Evolutionary conservation across 2,329 filamentous ascomycete genomes (phyloP).

Genomic region (Tolypocladium paradoxum): DNA sequence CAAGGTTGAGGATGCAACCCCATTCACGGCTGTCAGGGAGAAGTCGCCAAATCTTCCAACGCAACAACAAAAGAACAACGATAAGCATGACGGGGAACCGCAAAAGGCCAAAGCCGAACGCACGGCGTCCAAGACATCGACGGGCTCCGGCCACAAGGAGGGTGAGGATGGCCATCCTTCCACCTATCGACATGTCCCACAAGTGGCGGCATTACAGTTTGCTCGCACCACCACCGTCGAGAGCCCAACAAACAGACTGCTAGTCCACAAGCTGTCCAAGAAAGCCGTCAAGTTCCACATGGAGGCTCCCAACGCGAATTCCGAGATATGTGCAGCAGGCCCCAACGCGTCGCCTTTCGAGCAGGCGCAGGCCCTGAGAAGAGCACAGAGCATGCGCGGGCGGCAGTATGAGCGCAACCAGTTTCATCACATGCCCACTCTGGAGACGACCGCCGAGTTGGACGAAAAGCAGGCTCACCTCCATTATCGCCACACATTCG

Average conservation of each 20-base stretch:
- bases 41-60: not conserved
- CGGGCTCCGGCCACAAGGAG: slow-evolving; percentile 9
- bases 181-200: slow-evolving; percentile 39
- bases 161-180: slow-evolving; percentile 2
- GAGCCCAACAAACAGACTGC: slow-evolving; percentile 22
- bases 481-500: slow-evolving; percentile 20
- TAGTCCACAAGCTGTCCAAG: slow-evolving; percentile 32
- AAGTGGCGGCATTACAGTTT: slow-evolving; percentile 44
- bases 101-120: slow-evolving; percentile 3
- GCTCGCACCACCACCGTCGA: slow-evolving; percentile 39
- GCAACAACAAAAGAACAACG: not conserved
- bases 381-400: slow-evolving; percentile 28
- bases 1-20: not conserved
- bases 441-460: slow-evolving; percentile 24
- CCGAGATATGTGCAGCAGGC: slow-evolving; percentile 10
- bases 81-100: not conserved
- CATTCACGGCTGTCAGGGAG: not conserved
- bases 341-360: slow-evolving; percentile 20
- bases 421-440: slow-evolving; percentile 27
- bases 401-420: slow-evolving; percentile 29
- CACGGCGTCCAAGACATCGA: slow-evolving; percentile 2
- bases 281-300: slow-evolving; percentile 30
- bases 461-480: slow-evolving; percentile 12
- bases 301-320: slow-evolving; percentile 16
- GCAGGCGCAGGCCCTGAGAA: slow-evolving; percentile 23